Conservation (phyloP, 371 early-diverging fungal genomes). For the Actinomortierella wolfii region DNA sequence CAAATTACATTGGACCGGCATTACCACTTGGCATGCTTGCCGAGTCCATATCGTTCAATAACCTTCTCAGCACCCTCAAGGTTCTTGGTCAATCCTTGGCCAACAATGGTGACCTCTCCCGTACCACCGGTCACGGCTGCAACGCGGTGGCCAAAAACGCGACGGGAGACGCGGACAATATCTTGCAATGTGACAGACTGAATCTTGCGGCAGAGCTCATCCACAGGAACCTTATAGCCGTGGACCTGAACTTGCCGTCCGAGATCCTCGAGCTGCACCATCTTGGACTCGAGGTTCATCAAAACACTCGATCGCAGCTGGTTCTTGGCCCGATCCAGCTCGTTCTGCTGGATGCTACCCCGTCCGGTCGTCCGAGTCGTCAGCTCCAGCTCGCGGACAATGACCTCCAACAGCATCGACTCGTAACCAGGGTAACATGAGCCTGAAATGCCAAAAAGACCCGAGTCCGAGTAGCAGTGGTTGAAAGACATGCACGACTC, state of each 20-base stretch:
- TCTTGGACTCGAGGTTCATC: constrained; percentile 92
- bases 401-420: constrained; percentile 74
- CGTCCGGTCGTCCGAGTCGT: constrained; percentile 59
- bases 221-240: constrained; percentile 74
- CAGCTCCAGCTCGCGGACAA: constrained; percentile 80
- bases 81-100: constrained; percentile 56
- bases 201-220: constrained; percentile 78
- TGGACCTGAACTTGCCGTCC: constrained; percentile 90
- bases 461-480: constrained; percentile 89
- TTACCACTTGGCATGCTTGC: constrained; percentile 42
- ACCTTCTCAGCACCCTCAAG: constrained; percentile 51
- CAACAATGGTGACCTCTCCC: constrained; percentile 60
- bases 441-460: constrained; percentile 94
- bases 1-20: not conserved
- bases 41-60: constrained; percentile 52
- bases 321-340: constrained; percentile 92
- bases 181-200: constrained; percentile 74
- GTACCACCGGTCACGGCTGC: constrained; percentile 57
- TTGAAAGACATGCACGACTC: constrained; percentile 92
- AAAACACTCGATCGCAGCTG: constrained; percentile 90
- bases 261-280: constrained; percentile 94
- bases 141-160: constrained; percentile 62
- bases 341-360: constrained; percentile 55
- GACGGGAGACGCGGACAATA: constrained; percentile 68
- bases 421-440: constrained; percentile 77